Evolutionary conservation across 2,329 filamentous ascomycete genomes (phyloP).

Genomic region (Ceratocystis alfenasii): DNA sequence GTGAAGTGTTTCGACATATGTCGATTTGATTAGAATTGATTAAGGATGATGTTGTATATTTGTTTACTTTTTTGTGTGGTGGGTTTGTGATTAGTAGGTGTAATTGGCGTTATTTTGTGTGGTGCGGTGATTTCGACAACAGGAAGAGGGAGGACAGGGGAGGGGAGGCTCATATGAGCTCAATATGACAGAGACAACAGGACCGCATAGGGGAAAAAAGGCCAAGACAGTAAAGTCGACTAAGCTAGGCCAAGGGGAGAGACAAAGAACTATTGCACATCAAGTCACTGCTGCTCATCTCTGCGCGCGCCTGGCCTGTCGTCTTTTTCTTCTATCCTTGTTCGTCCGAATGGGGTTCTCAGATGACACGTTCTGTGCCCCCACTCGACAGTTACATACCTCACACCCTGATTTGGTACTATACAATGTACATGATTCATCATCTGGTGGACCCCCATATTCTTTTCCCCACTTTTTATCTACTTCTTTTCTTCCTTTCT

Average conservation of each 20-base stretch:
- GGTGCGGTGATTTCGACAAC: no score
- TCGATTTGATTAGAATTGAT: no score
- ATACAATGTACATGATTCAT: background rate
- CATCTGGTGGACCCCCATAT: background rate
- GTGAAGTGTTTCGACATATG: no score
- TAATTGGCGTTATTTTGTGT: no score
- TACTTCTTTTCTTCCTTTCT: constrained; percentile 18
- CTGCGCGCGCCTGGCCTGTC: no score
- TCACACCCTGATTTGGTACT: background rate
- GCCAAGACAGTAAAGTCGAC: background rate
- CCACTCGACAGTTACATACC: background rate
- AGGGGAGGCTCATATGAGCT: no score
- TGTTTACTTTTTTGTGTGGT: no score
- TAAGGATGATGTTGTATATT: no score
- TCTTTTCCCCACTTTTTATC: background rate
- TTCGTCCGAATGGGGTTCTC: constrained; percentile 8
- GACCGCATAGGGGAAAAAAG: background rate
- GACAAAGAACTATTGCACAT: background rate
- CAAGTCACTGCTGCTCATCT: background rate
- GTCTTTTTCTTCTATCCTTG: background rate
- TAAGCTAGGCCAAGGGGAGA: background rate
- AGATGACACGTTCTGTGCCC: constrained; percentile 10
- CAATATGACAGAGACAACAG: background rate
- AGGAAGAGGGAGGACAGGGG: no score
- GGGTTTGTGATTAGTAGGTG: no score